These are phyloP conservation scores for Albophoma yamanashiensis DNA, from an alignment of 2,329 filamentous ascomycete genomes.

Conservation along the genomic window DNA sequence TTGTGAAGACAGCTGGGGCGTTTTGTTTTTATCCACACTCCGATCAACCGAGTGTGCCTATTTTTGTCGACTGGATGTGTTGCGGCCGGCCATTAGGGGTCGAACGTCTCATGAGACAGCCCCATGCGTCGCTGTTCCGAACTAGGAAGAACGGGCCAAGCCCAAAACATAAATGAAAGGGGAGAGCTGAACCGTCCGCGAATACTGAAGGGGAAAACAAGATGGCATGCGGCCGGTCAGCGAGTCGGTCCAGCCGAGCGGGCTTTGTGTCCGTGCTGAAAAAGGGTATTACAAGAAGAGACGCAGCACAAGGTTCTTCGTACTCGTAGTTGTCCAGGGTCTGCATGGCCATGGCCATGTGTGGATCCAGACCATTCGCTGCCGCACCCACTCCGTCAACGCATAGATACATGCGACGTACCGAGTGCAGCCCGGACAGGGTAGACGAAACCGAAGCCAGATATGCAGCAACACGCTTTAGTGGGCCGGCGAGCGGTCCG, in stretches of 20 bases:
- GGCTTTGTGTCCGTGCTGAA: not conserved
- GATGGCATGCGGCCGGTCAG: not conserved
- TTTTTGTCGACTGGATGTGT: not conserved
- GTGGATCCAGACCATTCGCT: not conserved
- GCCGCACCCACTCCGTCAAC: not conserved
- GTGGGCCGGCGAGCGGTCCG: not conserved
- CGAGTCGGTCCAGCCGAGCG: not conserved
- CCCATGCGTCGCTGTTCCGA: slow-evolving; percentile 8
- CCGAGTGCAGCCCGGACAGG: not conserved
- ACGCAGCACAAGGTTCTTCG: not conserved
- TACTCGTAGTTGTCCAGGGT: not conserved
- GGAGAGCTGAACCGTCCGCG: slow-evolving; percentile 1
- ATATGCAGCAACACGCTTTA: not conserved
- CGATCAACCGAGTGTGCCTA: not conserved
- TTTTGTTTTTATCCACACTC: not conserved
- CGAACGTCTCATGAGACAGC: slow-evolving; percentile 7
- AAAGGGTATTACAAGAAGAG: not conserved
- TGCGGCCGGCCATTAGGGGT: slow-evolving; percentile 3
- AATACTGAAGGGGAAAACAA: not conserved
- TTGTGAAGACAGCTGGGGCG: not conserved
- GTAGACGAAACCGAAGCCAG: not conserved
- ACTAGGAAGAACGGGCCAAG: slow-evolving; percentile 1
- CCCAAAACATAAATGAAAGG: slow-evolving; percentile 3
- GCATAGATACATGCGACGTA: not conserved
- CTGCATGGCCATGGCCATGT: not conserved